These are phyloP conservation scores for California macrophylla DNA, from an alignment of 441 rosid species.

Conservation along the genomic window DNA sequence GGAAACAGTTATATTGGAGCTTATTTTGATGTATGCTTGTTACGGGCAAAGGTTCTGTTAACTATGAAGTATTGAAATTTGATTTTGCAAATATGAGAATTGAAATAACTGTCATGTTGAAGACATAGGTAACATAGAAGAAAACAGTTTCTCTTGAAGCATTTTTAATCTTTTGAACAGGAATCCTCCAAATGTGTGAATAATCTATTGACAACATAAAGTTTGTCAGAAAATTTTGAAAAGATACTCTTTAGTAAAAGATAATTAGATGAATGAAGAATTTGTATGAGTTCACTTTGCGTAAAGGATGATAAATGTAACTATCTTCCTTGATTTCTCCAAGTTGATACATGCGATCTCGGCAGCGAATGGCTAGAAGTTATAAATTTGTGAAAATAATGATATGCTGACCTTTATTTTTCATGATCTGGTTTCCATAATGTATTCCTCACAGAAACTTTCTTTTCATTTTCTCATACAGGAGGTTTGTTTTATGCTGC, in stretches of 20 bases:
- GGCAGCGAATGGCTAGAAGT: background rate
- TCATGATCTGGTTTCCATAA: background rate
- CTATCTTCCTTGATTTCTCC: slow-evolving; percentile 3
- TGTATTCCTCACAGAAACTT: slow-evolving; percentile 9
- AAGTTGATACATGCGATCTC: background rate
- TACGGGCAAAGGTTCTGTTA: background rate
- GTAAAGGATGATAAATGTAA: background rate
- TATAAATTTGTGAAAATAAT: background rate
- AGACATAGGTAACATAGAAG: background rate
- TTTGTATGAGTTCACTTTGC: background rate
- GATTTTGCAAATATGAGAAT: background rate
- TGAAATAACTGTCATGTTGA: background rate
- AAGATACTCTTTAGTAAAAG: background rate
- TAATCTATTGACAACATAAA: background rate
- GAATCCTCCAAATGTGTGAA: background rate
- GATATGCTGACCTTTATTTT: background rate
- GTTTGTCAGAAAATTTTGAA: background rate
- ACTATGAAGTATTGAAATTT: background rate
- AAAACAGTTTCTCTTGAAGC: background rate
- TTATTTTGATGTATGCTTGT: background rate
- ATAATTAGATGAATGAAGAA: background rate
- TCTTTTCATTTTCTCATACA: slow-evolving; percentile 26
- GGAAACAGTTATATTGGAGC: background rate
- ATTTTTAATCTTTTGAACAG: background rate
- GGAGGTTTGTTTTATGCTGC: slow-evolving; percentile 99